phyloP scores from a whole-genome alignment of 2,329 filamentous ascomycete species.

The Dactylonectria macrodidyma region DNA sequence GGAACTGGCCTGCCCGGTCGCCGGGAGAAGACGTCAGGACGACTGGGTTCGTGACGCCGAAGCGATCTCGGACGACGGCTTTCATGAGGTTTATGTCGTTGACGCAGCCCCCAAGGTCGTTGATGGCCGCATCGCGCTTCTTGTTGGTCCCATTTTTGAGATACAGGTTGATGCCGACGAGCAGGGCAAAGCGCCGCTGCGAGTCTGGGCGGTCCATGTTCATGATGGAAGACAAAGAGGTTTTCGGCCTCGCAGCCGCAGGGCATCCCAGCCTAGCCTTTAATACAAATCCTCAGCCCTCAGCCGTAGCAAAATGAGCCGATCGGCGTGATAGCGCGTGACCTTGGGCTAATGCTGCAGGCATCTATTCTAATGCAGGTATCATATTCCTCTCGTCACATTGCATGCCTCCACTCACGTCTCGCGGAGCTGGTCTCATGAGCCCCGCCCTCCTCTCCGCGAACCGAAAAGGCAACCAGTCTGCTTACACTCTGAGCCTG shows the following conservation, averaged over 20 bases:
- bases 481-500: too few species aligned
- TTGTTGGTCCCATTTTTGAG: neutral
- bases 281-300: too few species aligned
- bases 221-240: neutral
- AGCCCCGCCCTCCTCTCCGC: too few species aligned
- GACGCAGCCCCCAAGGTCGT: slow-evolving; percentile 13
- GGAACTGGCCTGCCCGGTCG: neutral
- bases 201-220: neutral
- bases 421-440: too few species aligned
- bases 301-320: too few species aligned
- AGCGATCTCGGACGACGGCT: neutral
- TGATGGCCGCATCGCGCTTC: neutral
- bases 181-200: slow-evolving; percentile 5
- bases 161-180: slow-evolving; percentile 11
- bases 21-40: slow-evolving; percentile 13
- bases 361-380: too few species aligned
- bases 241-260: neutral
- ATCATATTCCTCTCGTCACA: too few species aligned
- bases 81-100: slow-evolving; percentile 17
- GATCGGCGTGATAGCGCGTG: too few species aligned
- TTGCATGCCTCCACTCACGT: too few species aligned
- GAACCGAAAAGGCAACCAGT: too few species aligned
- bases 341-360: too few species aligned
- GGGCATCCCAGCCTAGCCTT: too few species aligned
- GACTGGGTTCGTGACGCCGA: slow-evolving; percentile 1